These are phyloP conservation scores for Suhomyces xylopsoci DNA, from an alignment of 805 yeast genomes.

Conservation along the genomic window DNA sequence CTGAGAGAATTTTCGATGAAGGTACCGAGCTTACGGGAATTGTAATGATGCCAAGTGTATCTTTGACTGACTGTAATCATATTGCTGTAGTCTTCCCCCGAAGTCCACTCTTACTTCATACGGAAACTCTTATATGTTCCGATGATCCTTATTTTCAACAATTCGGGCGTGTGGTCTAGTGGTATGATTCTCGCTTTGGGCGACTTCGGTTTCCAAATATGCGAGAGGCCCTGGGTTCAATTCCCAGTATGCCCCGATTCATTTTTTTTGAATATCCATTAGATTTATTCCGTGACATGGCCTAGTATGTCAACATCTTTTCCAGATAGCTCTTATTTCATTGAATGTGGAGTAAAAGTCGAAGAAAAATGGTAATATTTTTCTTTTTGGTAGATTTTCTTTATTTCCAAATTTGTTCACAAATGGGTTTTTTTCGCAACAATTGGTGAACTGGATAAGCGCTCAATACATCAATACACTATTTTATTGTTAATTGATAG, in stretches of 20 bases:
- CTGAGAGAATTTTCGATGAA: not conserved
- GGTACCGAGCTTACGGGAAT: not conserved
- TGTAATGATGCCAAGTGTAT: not conserved
- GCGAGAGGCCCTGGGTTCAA: slow-evolving; percentile 66
- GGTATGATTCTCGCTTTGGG: slow-evolving; percentile 37
- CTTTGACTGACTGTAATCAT: not conserved
- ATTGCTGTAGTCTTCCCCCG: not conserved
- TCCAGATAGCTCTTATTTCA: not conserved
- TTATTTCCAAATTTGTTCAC: not conserved
- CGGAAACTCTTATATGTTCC: not conserved
- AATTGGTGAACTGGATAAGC: not conserved
- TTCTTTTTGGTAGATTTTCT: not conserved
- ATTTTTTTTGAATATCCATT: not conserved
- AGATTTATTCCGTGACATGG: not conserved
- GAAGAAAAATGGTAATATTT: not conserved
- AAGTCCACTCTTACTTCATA: not conserved
- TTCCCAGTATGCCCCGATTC: slow-evolving; percentile 48
- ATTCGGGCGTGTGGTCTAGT: slow-evolving; percentile 30
- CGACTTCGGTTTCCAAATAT: slow-evolving; percentile 17
- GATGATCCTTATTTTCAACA: not conserved
- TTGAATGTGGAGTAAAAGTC: not conserved
- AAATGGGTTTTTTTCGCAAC: not conserved
- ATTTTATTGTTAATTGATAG: not conserved
- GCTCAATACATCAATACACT: not conserved
- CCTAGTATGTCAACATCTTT: not conserved